phyloP scores from a whole-genome alignment of 345 rosid genomes.

The Erodium maritimum region DNA sequence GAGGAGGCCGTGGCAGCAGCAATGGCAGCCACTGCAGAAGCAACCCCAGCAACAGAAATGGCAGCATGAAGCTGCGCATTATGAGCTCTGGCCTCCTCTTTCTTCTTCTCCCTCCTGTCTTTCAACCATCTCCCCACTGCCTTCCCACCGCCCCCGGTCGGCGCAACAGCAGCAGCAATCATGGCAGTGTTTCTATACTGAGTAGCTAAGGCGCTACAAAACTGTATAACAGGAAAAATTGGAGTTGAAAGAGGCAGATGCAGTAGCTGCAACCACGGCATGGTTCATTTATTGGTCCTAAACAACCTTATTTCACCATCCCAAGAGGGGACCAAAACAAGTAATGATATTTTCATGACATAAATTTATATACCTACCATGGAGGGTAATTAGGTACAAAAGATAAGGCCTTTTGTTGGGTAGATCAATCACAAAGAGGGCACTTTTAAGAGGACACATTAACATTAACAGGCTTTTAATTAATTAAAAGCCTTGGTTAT shows the following conservation, averaged over 20 bases:
- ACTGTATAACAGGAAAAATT: slow-evolving; percentile 37
- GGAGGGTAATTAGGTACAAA: neutral
- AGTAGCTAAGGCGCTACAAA: slow-evolving; percentile 30
- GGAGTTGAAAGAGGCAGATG: no score
- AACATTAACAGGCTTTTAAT: no score
- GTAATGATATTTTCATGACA: no score
- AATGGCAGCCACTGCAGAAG: slow-evolving; percentile 76
- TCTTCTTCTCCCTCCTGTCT: slow-evolving; percentile 78
- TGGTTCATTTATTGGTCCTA: no score
- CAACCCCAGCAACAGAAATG: slow-evolving; percentile 68
- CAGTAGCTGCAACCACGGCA: no score
- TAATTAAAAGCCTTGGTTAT: no score
- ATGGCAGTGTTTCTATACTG: slow-evolving; percentile 29
- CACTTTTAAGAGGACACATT: no score
- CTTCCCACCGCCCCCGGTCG: slow-evolving; percentile 44
- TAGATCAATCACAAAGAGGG: no score
- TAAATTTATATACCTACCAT: neutral
- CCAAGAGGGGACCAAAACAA: no score
- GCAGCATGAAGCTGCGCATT: slow-evolving; percentile 84
- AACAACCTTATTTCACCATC: no score
- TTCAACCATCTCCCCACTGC: slow-evolving; percentile 82
- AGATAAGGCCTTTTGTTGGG: no score
- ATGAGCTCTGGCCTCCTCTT: slow-evolving; percentile 66
- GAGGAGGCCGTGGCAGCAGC: slow-evolving; percentile 74
- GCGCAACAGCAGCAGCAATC: slow-evolving; percentile 15